Evolutionary conservation across 75 land plant species (phyloP).

Genomic region (Isoetes taiwanensis): DNA sequence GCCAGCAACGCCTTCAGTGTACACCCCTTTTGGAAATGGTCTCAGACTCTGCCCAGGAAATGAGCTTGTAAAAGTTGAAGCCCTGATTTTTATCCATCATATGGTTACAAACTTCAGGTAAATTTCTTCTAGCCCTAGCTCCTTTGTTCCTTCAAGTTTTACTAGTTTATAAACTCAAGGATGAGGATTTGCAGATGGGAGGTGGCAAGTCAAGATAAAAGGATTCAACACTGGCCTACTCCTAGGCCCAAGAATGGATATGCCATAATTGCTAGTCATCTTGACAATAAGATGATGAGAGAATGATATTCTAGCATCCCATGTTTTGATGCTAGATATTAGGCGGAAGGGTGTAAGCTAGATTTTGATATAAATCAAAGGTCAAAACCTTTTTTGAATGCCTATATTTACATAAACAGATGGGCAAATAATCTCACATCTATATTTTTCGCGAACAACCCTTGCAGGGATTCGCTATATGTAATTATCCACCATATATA

Average conservation of each 20-base stretch:
- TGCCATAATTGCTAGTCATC: background rate
- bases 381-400: background rate
- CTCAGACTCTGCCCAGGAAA: conserved; percentile 1
- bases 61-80: background rate
- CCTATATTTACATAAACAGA: too few species aligned
- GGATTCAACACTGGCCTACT: background rate
- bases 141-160: background rate
- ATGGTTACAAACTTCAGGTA: background rate
- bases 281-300: background rate
- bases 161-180: background rate
- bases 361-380: background rate
- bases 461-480: too few species aligned
- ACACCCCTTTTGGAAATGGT: conserved; percentile 6
- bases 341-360: background rate
- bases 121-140: background rate
- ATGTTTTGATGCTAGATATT: background rate
- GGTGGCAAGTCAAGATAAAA: background rate
- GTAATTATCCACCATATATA: too few species aligned
- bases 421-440: too few species aligned
- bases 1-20: background rate
- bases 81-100: conserved; percentile 5
- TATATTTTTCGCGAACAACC: too few species aligned
- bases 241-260: conserved; percentile 4
- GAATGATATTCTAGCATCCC: background rate
- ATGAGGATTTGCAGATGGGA: background rate